Conservation (phyloP, 73 alveolate genomes). For the Loxodes magnus region DNA sequence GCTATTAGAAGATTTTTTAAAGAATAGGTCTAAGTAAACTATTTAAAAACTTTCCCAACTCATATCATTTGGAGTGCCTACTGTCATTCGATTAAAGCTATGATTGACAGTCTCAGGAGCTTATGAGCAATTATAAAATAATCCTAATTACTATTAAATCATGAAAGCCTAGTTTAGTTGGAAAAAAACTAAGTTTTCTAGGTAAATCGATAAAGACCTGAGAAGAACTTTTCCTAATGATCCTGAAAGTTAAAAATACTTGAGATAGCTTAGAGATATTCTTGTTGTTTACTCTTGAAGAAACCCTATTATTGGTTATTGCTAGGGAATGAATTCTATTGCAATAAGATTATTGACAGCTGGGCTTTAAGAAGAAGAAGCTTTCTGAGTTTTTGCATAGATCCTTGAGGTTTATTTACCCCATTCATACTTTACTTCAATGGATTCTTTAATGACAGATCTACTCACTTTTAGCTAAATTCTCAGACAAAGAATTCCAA, state of each 20-base stretch:
- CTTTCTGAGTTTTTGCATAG: conserved; percentile 68
- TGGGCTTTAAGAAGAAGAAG: conserved; percentile 67
- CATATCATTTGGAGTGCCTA: too few species aligned
- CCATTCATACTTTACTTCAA: conserved; percentile 46
- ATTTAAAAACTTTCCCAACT: too few species aligned
- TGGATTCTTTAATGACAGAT: conserved; percentile 61
- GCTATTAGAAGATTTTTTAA: too few species aligned
- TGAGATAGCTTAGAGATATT: conserved; percentile 37
- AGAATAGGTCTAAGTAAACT: too few species aligned
- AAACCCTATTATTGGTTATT: conserved; percentile 69
- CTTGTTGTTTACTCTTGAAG: conserved; percentile 56
- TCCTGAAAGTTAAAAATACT: conserved; percentile 22
- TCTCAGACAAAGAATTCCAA: conserved; percentile 35
- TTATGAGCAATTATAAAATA: conserved; percentile 23
- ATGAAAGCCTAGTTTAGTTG: conserved; percentile 22
- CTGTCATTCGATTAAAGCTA: too few species aligned
- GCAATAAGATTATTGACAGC: conserved; percentile 47
- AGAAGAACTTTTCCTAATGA: conserved; percentile 82
- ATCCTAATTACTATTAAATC: conserved; percentile 40
- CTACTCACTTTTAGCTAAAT: conserved; percentile 41
- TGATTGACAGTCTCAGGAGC: conserved; percentile 66
- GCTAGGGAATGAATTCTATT: conserved; percentile 81
- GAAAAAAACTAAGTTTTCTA: conserved; percentile 54
- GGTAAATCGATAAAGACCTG: conserved; percentile 66
- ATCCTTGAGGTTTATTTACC: conserved; percentile 63